Evolutionary conservation across 305 asterid genomes (phyloP), one percentile per base, ranked within the genome.

Genomic region (Euphrasia arctica): DNA sequence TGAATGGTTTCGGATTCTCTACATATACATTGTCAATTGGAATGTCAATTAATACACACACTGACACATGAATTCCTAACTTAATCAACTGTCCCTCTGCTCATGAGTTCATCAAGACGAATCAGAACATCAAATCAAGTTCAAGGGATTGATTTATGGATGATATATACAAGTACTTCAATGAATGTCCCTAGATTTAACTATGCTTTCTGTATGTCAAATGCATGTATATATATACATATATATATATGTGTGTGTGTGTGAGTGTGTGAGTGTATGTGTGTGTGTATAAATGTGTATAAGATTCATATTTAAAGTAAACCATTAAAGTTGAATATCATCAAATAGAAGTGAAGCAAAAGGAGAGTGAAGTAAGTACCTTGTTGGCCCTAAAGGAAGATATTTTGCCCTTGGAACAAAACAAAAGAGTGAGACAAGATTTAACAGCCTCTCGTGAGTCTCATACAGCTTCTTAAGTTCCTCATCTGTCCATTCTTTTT

Each of bases 341-440:
- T 66, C 70, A 75, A 29, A 67, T 49, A 66, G 69, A 29, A 57
- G 63, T 43, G 55, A 65, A 71, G 62, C 69, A 56, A 62, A 73
- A 42, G 71, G 29, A 59, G 57, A 64, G 51, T 9, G 65, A 70
- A 64, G 45, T 13, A 73, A 60, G 54, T 74, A 93, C 99, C 99
- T 93, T 49, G 99, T 93, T 67, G 97, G 96, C 70, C 99, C 99
- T 71, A 93, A 74, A 69, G 99, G 99, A 66, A 93, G 96, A 82
- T 93, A 93, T 71, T 93, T 93, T 58, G 94, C 76, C 77, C 97
- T 82, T 57, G 99, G 99, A 73, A 93, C 95, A 82, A 75, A 93
- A 74, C 97, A 93, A 79, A 93, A 93, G 72, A 93, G 85, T 2
- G 90, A 88, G 77, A 93, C 97, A 69, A 93, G 92, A 84, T 93